Evolutionary conservation across 805 yeast species (phyloP), one percentile per base, ranked within the genome.

Genomic region (Debaryomyces hansenii): DNA sequence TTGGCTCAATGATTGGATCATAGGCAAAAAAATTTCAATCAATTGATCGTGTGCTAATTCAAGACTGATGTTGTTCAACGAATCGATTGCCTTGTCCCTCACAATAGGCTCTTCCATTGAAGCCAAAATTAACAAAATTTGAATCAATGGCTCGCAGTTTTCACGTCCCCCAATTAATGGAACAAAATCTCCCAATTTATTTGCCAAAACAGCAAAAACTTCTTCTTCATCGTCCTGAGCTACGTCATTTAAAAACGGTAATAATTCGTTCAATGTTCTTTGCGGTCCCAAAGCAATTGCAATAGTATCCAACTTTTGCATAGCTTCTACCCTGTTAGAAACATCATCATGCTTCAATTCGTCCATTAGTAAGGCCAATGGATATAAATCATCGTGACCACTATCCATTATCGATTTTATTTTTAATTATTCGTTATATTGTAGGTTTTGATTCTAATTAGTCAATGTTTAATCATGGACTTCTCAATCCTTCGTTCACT

Each of bases 191-290:
- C 96, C 96, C 56, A 94, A 72, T 72, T 91, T 92, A 56, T 86
- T 89, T 3, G 97, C 97, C 52, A 95, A 78, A 16, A 90, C 92
- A 1, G 97, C 89, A 67, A 92, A 85, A 5, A 94, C 96, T 69
- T 94, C 99, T 67, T 94, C 99, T 69, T 94, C 99, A 64, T 95
- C 99, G 58, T 94, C 99, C 54, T 88, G 94, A 8, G 91, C 90
- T 20, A 86, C 94, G 50, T 86, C 91, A 55, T 85, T 89, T 51
- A 94, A 77, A 60, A 92, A 94, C 32, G 98, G 97, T 44, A 94
- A 75, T 61, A 94, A 77, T 64, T 94, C 99, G 40, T 79, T 78
- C 49, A 96, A 78, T 9, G 98, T 87, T 60, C 98, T 80, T 64
- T 90, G 96, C 5, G 94, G 91, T 7, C 99, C 99, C 47, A 94